Percentiles rank a stretch among this genome's conserved stretches.
Evolutionary conservation across 805 yeast genomes (phyloP).

Genomic region (Saccharomycopsis babjevae): DNA sequence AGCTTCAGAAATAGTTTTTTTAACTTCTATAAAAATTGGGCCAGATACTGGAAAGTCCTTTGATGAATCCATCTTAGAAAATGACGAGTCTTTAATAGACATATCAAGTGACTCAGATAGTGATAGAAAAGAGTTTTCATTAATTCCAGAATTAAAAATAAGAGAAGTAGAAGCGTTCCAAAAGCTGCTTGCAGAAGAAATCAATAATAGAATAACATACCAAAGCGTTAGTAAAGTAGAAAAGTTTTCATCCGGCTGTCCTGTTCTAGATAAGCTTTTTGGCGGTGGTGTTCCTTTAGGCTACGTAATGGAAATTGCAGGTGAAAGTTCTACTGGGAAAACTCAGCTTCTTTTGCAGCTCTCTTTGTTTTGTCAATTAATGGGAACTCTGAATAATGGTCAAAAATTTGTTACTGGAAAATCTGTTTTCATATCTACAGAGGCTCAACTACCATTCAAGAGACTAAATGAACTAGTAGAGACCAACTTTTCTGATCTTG

Average conservation of each 20-base stretch:
- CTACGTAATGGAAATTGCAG: slow-evolving; percentile 63
- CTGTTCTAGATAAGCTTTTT: slow-evolving; percentile 36
- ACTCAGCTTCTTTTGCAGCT: slow-evolving; percentile 69
- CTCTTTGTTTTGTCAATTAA: slow-evolving; percentile 44
- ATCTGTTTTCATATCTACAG: slow-evolving; percentile 73
- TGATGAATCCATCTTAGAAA: background rate
- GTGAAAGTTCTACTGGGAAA: slow-evolving; percentile 81
- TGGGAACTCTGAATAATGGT: slow-evolving; percentile 33
- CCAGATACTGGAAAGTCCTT: slow-evolving; percentile 20
- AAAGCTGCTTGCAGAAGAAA: slow-evolving; percentile 2
- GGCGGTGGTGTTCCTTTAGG: slow-evolving; percentile 50
- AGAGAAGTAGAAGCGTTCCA: slow-evolving; percentile 19
- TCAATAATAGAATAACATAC: slow-evolving; percentile 4
- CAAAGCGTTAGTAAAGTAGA: slow-evolving; percentile 3
- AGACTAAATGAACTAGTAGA: slow-evolving; percentile 44
- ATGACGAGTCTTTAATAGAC: background rate
- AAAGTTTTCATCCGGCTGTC: slow-evolving; percentile 43
- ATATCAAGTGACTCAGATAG: background rate
- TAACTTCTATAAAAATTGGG: slow-evolving; percentile 27
- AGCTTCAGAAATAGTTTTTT: slow-evolving; percentile 6
- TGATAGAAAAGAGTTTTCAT: slow-evolving; percentile 10
- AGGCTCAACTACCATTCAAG: slow-evolving; percentile 57
- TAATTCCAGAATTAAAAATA: slow-evolving; percentile 19
- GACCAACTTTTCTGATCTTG: slow-evolving; percentile 32
- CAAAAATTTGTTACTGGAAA: slow-evolving; percentile 19